These are phyloP conservation scores for Takashimella tepidaria DNA, from an alignment of 1,284 basidiomycete genomes.

Conservation along the genomic window DNA sequence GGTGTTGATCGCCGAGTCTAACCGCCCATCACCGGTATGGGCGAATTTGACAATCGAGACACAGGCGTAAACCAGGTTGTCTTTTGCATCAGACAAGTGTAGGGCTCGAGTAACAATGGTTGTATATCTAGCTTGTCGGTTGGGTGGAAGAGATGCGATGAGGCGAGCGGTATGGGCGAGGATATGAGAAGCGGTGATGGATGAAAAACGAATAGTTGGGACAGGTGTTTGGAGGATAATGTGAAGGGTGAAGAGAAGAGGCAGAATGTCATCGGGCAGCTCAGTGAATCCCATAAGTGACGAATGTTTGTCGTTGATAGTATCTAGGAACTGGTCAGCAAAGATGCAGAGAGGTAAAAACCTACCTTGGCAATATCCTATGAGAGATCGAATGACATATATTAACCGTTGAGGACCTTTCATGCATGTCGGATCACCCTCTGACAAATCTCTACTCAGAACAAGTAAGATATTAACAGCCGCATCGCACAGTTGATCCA, in stretches of 20 bases:
- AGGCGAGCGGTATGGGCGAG: slow-evolving; percentile 13
- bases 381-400: slow-evolving; percentile 19
- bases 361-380: slow-evolving; percentile 28
- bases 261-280: slow-evolving; percentile 8
- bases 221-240: slow-evolving; percentile 11
- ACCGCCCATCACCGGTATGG: slow-evolving; percentile 2
- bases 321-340: slow-evolving; percentile 4
- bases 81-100: not conserved
- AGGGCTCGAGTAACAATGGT: slow-evolving; percentile 6
- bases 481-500: slow-evolving; percentile 12
- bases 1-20: slow-evolving; percentile 5
- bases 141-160: not conserved
- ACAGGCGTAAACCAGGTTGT: slow-evolving; percentile 16
- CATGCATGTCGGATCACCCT: slow-evolving; percentile 20
- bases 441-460: slow-evolving; percentile 19
- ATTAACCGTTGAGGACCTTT: slow-evolving; percentile 18
- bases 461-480: slow-evolving; percentile 16
- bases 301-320: slow-evolving; percentile 3
- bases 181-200: slow-evolving; percentile 7
- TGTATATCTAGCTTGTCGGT: slow-evolving; percentile 12
- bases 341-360: not conserved
- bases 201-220: slow-evolving; percentile 10
- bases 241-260: slow-evolving; percentile 17
- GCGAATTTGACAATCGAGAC: slow-evolving; percentile 9
- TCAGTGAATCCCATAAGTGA: slow-evolving; percentile 15